Evolutionary conservation across 2,329 filamentous ascomycete genomes (phyloP).

Genomic region (Neurospora crassa): DNA sequence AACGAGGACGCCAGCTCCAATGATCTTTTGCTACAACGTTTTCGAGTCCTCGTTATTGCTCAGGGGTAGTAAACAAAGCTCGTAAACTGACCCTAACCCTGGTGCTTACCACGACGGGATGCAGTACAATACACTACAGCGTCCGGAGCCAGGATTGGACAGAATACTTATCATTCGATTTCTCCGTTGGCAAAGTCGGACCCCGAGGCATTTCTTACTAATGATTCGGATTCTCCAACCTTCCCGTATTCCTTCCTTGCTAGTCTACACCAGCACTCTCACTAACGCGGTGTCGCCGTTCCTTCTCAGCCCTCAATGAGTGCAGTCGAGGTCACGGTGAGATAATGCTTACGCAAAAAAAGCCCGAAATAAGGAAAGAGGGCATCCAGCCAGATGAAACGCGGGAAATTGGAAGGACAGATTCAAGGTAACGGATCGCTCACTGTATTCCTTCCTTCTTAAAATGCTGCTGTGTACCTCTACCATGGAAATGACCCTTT

Average conservation of each 20-base stretch:
- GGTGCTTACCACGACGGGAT: not conserved
- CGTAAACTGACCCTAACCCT: not conserved
- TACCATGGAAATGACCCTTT: not conserved
- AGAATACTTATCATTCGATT: not conserved
- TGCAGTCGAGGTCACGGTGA: not conserved
- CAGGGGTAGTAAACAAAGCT: not conserved
- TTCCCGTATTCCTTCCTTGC: not conserved
- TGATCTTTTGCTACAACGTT: not conserved
- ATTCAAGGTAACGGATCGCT: not conserved
- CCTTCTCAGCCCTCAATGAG: not conserved
- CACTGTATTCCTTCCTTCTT: not conserved
- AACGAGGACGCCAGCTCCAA: not conserved
- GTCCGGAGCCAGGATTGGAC: not conserved
- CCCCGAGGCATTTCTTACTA: not conserved
- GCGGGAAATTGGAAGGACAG: not conserved
- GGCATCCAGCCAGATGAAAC: not conserved
- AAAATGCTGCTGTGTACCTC: not conserved
- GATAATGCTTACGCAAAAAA: not conserved
- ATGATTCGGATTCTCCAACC: too few species aligned
- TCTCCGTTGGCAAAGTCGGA: not conserved
- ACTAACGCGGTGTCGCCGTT: not conserved
- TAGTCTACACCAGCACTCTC: not conserved
- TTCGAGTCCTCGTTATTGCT: not conserved
- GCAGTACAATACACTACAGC: not conserved
- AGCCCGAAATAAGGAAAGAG: not conserved